Evolutionary conservation across 1,284 basidiomycete species (phyloP), one percentile per base, ranked within the genome.

Genomic region (Athelia sp.): DNA sequence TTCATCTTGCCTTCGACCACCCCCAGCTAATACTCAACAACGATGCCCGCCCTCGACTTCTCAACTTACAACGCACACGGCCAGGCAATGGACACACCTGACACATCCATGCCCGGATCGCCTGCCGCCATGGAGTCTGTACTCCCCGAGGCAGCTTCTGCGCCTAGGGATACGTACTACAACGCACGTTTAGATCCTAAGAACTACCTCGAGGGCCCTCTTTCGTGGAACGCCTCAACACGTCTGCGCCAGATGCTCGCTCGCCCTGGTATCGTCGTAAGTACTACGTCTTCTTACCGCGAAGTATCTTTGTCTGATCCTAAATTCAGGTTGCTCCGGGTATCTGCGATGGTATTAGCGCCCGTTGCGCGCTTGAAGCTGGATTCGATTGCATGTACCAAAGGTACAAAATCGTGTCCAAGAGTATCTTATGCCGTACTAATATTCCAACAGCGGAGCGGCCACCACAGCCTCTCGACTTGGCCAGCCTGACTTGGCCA

Each of bases 341-440:
- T 52, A 78, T 84, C 36, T 83, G 76, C 52, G 81, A 83, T 50
- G 81, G 81, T 46, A 81, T 83, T 59, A 78, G 74, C 52, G 79
- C 80, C 2, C 70, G 81, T 9, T 75, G 79, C 46, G 81, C 81
- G 3, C 64, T 83, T 8, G 77, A 81, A 58, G 74, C 78, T 35
- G 82, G 79, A 46, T 81, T 82, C 59, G 70, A 74, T 14, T 81
- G 78, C 49, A 51, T 82, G 47, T 83, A 82, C 62, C 78, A 79
- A 59, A 79, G 69, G 71, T 74, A 35, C 87, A 90, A 63, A 88
- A 90, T 44, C 88, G 90, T 62, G 88, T 90, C 61, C 89, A 91
- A 65, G 86, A 90, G 2, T 82, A 89, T 62, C 87, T 84, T 4
- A 91, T 91, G 65, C 82, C 89, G 48, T 46, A 21, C 34, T 43